Conservation (phyloP, 75 land plant genomes). For the Sequoia sempervirens region DNA sequence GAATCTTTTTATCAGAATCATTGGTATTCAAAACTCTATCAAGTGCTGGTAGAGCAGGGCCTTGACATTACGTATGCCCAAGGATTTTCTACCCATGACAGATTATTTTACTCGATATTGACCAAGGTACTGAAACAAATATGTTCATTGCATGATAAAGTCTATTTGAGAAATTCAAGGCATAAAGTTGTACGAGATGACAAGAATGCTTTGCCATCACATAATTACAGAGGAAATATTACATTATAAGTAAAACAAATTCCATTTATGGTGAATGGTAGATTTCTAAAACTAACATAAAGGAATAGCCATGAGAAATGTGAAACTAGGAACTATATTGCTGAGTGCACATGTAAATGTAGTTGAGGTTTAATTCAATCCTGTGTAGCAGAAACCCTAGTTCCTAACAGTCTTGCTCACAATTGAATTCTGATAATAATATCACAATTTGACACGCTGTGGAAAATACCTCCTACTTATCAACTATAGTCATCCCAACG, state of each 20-base stretch:
- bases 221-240: neutral
- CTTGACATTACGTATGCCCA: too few species aligned
- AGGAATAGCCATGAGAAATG: conserved; percentile 59
- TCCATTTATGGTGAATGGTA: neutral
- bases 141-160: too few species aligned
- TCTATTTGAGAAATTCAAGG: too few species aligned
- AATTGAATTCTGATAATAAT: conserved; percentile 1
- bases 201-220: neutral
- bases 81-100: too few species aligned
- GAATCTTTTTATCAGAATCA: too few species aligned
- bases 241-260: neutral
- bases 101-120: too few species aligned
- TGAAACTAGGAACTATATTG: conserved; percentile 60
- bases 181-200: neutral
- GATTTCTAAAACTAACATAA: conserved; percentile 32
- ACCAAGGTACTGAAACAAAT: too few species aligned
- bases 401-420: conserved; percentile 31
- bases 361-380: conserved; percentile 55
- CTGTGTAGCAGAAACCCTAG: conserved; percentile 39
- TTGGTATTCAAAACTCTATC: too few species aligned
- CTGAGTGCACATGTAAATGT: conserved; percentile 61
- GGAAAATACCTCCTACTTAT: too few species aligned
- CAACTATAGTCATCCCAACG: too few species aligned
- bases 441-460: too few species aligned
- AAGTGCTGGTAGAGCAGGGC: too few species aligned